Evolutionary conservation across 331 rosid species (phyloP).

Genomic region (Malus hybrid): DNA sequence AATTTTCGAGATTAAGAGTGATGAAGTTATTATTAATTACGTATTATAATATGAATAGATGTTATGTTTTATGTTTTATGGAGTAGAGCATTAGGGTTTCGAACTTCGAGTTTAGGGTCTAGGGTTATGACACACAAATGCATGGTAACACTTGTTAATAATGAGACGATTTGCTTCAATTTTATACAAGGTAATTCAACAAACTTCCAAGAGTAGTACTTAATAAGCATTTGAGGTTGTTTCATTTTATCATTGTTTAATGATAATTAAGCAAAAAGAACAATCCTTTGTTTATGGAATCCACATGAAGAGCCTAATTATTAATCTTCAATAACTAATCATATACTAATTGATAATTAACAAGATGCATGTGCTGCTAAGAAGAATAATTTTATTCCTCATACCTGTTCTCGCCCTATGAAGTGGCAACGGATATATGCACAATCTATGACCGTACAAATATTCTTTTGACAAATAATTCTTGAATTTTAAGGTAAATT

Average conservation of each 20-base stretch:
- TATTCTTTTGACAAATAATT: background rate
- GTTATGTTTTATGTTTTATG: background rate
- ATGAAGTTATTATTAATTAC: background rate
- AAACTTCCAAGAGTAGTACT: background rate
- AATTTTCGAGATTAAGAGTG: too few species aligned
- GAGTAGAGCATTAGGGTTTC: background rate
- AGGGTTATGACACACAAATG: background rate
- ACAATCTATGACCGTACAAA: background rate
- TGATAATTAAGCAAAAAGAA: background rate
- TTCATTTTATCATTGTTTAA: background rate
- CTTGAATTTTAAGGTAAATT: background rate
- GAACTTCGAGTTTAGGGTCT: background rate
- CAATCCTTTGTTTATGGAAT: background rate
- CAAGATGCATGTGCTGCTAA: conserved; percentile 11
- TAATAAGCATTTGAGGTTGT: background rate
- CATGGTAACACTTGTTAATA: background rate
- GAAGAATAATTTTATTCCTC: conserved; percentile 7
- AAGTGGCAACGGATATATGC: background rate
- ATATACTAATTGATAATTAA: background rate
- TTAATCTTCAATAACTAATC: background rate
- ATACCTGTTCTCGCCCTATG: background rate
- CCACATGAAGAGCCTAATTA: conserved; percentile 22
- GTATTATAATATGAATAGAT: background rate
- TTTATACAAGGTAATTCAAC: background rate
- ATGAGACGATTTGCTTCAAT: background rate